Evolutionary conservation across 768 basidiomycete genomes (phyloP).

Genomic region (Suillus ampliporus): DNA sequence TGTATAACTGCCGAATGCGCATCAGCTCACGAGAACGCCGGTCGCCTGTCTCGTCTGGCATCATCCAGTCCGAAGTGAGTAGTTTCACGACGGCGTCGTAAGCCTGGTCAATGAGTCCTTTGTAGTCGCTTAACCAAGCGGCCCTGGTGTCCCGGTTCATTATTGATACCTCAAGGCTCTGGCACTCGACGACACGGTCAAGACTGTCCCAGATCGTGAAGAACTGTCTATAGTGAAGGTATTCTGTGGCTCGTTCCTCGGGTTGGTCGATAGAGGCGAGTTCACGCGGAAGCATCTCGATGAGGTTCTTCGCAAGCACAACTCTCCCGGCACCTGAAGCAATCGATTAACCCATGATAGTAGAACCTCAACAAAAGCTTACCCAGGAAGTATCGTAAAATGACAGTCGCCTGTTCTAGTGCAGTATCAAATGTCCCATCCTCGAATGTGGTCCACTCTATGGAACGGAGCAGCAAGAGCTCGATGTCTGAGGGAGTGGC

Average conservation of each 20-base stretch:
- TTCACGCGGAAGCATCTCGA: conserved; percentile 67
- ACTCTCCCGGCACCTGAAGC: conserved; percentile 72
- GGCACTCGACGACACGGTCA: conserved; percentile 63
- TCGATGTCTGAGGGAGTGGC: conserved; percentile 63
- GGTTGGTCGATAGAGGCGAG: conserved; percentile 66
- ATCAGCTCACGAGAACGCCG: conserved; percentile 68
- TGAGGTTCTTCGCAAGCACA: conserved; percentile 63
- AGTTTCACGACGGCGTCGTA: conserved; percentile 70
- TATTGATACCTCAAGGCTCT: conserved; percentile 58
- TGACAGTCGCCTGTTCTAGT: conserved; percentile 85
- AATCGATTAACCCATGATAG: background rate
- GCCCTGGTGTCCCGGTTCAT: conserved; percentile 63
- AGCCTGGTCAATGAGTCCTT: conserved; percentile 64
- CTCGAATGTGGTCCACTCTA: conserved; percentile 91
- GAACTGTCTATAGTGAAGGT: conserved; percentile 80
- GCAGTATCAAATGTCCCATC: conserved; percentile 78
- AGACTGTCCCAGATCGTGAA: conserved; percentile 76
- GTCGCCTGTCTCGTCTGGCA: conserved; percentile 57
- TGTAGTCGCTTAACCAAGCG: conserved; percentile 70
- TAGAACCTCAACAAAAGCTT: conserved; percentile 27
- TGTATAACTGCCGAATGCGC: conserved; percentile 85
- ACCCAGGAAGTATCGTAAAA: conserved; percentile 92
- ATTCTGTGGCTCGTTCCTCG: conserved; percentile 75
- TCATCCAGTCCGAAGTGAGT: conserved; percentile 80
- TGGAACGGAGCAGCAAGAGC: conserved; percentile 74